These are phyloP conservation scores for Chalara sp. DNA, from an alignment of 2,329 filamentous ascomycete genomes.

Conservation along the genomic window DNA sequence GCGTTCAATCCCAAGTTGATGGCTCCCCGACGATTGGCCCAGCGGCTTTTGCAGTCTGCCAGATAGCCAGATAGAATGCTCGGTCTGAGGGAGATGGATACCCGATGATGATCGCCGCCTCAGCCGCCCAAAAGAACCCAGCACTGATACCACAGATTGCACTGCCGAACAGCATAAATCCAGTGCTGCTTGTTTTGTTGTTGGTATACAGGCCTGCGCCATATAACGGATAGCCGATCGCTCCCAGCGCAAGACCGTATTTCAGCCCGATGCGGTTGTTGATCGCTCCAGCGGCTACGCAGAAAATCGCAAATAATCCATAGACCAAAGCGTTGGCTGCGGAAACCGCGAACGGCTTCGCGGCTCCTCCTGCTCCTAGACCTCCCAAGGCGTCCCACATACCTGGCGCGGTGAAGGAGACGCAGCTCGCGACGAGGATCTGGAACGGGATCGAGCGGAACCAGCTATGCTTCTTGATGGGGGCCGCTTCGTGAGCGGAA, in stretches of 20 bases:
- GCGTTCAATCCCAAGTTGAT: conserved; percentile 41
- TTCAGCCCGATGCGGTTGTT: conserved; percentile 32
- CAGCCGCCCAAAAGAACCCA: conserved; percentile 36
- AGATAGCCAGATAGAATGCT: conserved; percentile 22
- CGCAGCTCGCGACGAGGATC: conserved; percentile 32
- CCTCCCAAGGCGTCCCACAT: conserved; percentile 38
- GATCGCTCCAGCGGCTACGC: conserved; percentile 32
- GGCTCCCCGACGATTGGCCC: conserved; percentile 29
- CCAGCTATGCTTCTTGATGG: not conserved
- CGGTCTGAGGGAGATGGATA: conserved; percentile 28
- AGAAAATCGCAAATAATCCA: conserved; percentile 37
- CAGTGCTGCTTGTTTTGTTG: conserved; percentile 30
- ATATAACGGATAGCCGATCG: conserved; percentile 35
- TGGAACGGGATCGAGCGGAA: conserved; percentile 31
- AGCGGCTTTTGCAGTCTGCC: conserved; percentile 34
- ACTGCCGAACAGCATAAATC: conserved; percentile 33
- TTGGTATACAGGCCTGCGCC: conserved; percentile 34
- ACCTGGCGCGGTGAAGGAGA: conserved; percentile 34
- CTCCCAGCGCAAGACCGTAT: conserved; percentile 35
- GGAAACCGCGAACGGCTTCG: conserved; percentile 35
- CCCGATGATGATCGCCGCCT: conserved; percentile 34
- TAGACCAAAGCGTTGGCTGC: conserved; percentile 40
- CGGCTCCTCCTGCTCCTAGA: conserved; percentile 35
- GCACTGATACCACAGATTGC: conserved; percentile 32
- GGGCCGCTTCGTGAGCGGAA: too few species aligned